Base-by-base conservation (phyloP, 192 early-diverging fungal genomes). In the Podila epicladia region DNA sequence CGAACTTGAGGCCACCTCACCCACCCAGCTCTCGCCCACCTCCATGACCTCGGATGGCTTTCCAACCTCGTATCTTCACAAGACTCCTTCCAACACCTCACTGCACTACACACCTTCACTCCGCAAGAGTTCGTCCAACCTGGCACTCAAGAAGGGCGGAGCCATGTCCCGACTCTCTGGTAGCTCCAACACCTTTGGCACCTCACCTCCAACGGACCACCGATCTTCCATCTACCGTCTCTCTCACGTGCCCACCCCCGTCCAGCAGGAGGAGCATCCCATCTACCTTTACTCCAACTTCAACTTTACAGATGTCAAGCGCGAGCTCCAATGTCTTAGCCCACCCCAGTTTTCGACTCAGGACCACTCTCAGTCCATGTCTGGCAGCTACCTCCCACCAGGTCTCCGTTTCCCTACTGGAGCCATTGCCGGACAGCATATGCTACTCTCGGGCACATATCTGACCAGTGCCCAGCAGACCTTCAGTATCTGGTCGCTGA, bases 231-330 rank as follows among this genome's bases (percentile, higher is more conserved):
- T 77, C 53, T 76, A 82, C 62, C 71, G 79, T 2, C 74, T 82
- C 45, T 82, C 78, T 15, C 71, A 77, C 31, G 41, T 79, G 31
- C 50, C 73, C 4, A 71, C 49, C 0, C 71, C 80, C 24, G 80
- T 82, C 33, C 85, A 85, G 12, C 84, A 89, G 4, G 84, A 89
- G 29, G 80, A 88, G 29, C 88, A 90, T 58, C 89, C 88, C 9
- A 87, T 92, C 41, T 91, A 92, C 61, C 84, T 95, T 37, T 95
- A 95, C 76, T 93, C 93, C 70, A 95, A 95, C 83, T 93, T 93
- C 85, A 95, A 93, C 79, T 95, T 95, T 69, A 87, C 90, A 1
- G 86, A 92, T 35, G 94, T 95, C 41, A 90, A 91, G 73, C 89
- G 94, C 26, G 91, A 93, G 58, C 84, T 95, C 20, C 93, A 95